Conservation (phyloP, 1,284 basidiomycete genomes). For the Farysia itapuensis region DNA sequence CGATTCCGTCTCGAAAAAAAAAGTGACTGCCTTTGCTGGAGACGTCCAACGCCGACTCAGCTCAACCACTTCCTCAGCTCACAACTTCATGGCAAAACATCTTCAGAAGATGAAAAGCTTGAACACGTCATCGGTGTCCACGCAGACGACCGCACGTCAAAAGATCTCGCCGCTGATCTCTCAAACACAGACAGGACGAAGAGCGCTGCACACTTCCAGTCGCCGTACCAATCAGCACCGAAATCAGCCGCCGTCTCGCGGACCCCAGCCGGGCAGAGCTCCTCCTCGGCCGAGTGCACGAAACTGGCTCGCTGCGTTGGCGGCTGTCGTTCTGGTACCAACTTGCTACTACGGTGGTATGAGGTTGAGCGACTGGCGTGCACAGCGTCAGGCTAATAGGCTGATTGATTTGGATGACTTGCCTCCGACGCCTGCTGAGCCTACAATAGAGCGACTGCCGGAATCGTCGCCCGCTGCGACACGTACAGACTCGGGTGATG, state of each 20-base stretch:
- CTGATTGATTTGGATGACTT: slow-evolving; percentile 1
- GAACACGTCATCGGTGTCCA: background rate
- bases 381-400: background rate
- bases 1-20: too few species aligned
- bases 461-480: too few species aligned
- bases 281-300: slow-evolving; percentile 1
- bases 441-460: too few species aligned
- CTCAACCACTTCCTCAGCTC: background rate
- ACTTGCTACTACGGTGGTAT: slow-evolving; percentile 24
- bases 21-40: background rate
- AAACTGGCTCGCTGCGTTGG: slow-evolving; percentile 35
- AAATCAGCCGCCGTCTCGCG: background rate
- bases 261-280: background rate
- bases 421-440: slow-evolving; percentile 2
- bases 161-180: background rate
- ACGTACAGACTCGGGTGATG: too few species aligned
- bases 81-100: too few species aligned
- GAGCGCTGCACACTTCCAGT: background rate
- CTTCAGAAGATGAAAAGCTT: background rate
- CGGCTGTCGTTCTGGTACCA: slow-evolving; percentile 26
- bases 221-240: background rate
- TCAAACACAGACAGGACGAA: background rate
- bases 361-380: slow-evolving; percentile 21
- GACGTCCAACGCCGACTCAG: background rate
- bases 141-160: too few species aligned